phyloP scores from a whole-genome alignment of 2,329 filamentous ascomycete genomes.

The Daldinia sp. region DNA sequence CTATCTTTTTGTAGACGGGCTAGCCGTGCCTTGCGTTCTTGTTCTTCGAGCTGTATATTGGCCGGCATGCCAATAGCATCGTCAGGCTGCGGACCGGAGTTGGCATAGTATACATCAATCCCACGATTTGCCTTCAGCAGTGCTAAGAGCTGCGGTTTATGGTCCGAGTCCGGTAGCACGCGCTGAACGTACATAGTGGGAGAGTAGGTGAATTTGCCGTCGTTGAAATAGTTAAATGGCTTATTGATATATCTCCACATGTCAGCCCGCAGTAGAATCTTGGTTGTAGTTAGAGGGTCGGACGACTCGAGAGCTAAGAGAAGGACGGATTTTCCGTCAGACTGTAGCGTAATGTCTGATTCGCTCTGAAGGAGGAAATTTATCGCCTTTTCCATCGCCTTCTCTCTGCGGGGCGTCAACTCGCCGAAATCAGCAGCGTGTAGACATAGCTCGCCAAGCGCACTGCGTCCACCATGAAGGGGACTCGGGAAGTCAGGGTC shows the following conservation, averaged over 20 bases:
- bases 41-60: slow-evolving; percentile 63
- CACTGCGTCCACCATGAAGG: slow-evolving; percentile 71
- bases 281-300: slow-evolving; percentile 67
- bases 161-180: slow-evolving; percentile 57
- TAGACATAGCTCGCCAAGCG: slow-evolving; percentile 72
- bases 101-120: slow-evolving; percentile 66
- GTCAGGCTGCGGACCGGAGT: slow-evolving; percentile 65
- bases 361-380: slow-evolving; percentile 66
- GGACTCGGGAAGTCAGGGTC: slow-evolving; percentile 74
- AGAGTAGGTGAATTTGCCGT: slow-evolving; percentile 69
- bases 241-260: slow-evolving; percentile 75
- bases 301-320: slow-evolving; percentile 70
- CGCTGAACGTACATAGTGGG: slow-evolving; percentile 72
- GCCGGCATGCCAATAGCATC: slow-evolving; percentile 65
- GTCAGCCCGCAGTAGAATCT: slow-evolving; percentile 70
- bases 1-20: slow-evolving; percentile 60
- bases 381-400: slow-evolving; percentile 69
- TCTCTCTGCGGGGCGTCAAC: slow-evolving; percentile 61
- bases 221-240: slow-evolving; percentile 66
- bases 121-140: slow-evolving; percentile 66
- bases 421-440: slow-evolving; percentile 62
- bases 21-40: slow-evolving; percentile 61
- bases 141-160: slow-evolving; percentile 58
- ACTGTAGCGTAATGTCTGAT: slow-evolving; percentile 67
- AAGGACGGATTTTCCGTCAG: slow-evolving; percentile 69